Base-by-base conservation (phyloP, 768 basidiomycete species). In the Russula olivacea region DNA sequence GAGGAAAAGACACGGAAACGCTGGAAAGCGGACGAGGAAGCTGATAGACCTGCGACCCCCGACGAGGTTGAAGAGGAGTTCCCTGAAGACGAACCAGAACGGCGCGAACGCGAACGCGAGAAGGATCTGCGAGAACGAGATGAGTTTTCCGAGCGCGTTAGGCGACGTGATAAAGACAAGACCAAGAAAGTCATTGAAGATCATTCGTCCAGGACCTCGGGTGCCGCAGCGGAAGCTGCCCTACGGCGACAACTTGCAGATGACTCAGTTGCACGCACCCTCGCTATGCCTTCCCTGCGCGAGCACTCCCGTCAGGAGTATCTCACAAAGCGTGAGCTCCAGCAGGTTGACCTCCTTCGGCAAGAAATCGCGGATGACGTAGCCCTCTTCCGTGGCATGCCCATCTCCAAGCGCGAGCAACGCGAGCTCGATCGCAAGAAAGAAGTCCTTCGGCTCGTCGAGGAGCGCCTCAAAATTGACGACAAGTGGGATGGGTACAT, bases 401-500 rank as follows among this genome's bases (percentile, higher is more conserved):
- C 85, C 73, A 77, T 97, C 59, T 89, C 95, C 19, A 92, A 86
- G 73, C 79, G 85, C 51, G 97, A 98, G 72, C 78, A 80, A 66
- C 78, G 76, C 36, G 92, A 93, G n/a, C 76, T 94, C 56, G 92
- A 93, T 19, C 79, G 84, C 66, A 98, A 98, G 79, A 97, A 95
- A 76, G 92, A 97, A 69, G 79, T 98, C 9, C 77, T 99, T 6
- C 82, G 83, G 59, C 82, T 98, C 50, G 96, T 96, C 59, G 96
- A 99, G 75, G 95, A 95, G 72, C 85, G 96, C 32, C 79, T 96
- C 66, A 88, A 87, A 71, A 97, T 99, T 61, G 90, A 93, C 73
- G 97, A 99, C 77, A 93, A 91, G 66, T 92, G 81, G 76, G 97
- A 99, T 65, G 96, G 96, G 9, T 99, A 99, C 72, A 87, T 89